These are phyloP conservation scores for Fermentozyma sake DNA, from an alignment of 1,139 yeast genomes.

Conservation along the genomic window DNA sequence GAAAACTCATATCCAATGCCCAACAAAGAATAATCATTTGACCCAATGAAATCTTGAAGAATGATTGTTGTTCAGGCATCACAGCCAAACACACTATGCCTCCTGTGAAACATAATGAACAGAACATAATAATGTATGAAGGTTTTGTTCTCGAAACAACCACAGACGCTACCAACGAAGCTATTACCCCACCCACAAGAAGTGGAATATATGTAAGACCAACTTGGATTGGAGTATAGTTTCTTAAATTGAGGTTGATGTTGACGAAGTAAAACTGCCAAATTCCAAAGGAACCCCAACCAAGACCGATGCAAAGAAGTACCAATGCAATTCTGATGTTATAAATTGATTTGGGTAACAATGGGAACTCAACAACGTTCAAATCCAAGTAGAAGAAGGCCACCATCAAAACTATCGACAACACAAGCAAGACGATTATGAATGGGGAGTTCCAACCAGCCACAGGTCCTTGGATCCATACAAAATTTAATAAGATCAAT, in stretches of 20 bases:
- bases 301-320: slow-evolving; percentile 33
- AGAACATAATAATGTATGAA: slow-evolving; percentile 36
- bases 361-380: slow-evolving; percentile 29
- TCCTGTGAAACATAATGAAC: slow-evolving; percentile 42
- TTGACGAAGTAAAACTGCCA: slow-evolving; percentile 45
- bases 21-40: slow-evolving; percentile 47
- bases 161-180: slow-evolving; percentile 40
- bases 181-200: slow-evolving; percentile 42
- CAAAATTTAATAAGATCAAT: slow-evolving; percentile 44
- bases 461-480: slow-evolving; percentile 53
- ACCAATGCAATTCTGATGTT: slow-evolving; percentile 34
- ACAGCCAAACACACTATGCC: slow-evolving; percentile 46
- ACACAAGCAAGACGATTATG: slow-evolving; percentile 38
- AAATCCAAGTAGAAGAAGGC: slow-evolving; percentile 30
- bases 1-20: slow-evolving; percentile 60
- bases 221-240: slow-evolving; percentile 39
- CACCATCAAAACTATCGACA: slow-evolving; percentile 33
- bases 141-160: slow-evolving; percentile 41
- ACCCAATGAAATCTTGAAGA: slow-evolving; percentile 42
- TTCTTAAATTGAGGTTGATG: slow-evolving; percentile 39
- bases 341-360: slow-evolving; percentile 43
- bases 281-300: slow-evolving; percentile 59
- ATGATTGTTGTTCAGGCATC: slow-evolving; percentile 47
- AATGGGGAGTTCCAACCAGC: slow-evolving; percentile 48
- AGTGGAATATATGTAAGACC: slow-evolving; percentile 45